Evolutionary conservation across 306 rosid species (phyloP).

Genomic region (Medicago truncatula): MtrunA17r5.0-ANR NC_053049.1:4691501-4692000

Average conservation of each 20-base stretch:
- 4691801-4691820: conserved; percentile 27
- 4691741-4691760: conserved; percentile 42
- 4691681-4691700: conserved; percentile 41
- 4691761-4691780: conserved; percentile 38
- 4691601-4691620: conserved; percentile 63
- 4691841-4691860: background rate
- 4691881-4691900: conserved; percentile 5
- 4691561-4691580: background rate
- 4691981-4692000: background rate
- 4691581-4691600: conserved; percentile 36
- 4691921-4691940: background rate
- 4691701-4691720: conserved; percentile 30
- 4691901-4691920: conserved; percentile 35
- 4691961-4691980: background rate
- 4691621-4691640: conserved; percentile 38
- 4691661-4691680: background rate
- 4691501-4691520: no score
- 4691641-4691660: background rate
- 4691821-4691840: background rate
- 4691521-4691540: no score
- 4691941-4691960: background rate
- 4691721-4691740: conserved; percentile 27
- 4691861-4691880: background rate
- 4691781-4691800: conserved; percentile 56
- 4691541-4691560: conserved; percentile 14